Evolutionary conservation across 2,329 filamentous ascomycete species (phyloP), one percentile per base, ranked within the genome.

Genomic region (Leptographium wingfieldii): DNA sequence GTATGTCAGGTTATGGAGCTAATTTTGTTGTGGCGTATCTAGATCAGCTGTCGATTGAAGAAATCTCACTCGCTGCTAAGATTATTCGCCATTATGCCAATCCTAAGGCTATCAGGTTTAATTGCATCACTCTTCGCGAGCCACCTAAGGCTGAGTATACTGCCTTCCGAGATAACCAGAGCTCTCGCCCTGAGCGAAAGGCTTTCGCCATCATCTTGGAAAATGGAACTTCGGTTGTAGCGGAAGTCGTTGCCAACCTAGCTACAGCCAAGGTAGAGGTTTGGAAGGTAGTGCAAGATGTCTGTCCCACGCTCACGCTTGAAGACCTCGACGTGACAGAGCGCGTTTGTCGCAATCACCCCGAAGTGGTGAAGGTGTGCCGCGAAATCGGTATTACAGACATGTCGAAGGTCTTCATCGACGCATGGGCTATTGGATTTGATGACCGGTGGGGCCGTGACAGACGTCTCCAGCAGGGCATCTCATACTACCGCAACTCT

Each of bases 361-460:
- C 88, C 12, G 88, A 87, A 67, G 90, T 96, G 62, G 92, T 96
- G 65, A 88, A 95, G 72, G 91, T 95, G 71, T 96, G 92, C 69
- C 81, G 90, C 61, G 92, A 91, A 0, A 89, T 96, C 61, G 83
- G 89, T 14, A 80, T 80, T 60, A 80, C 87, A 65, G 88, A 95
- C 64, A 96, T 96, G 92, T 76, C 92, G 77, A 96, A 95, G 73
- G 89, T 96, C 55, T 96, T 94, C 75, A 95, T 91, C 71, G 92
- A 96, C 70, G 90, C 90, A 12, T 96, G 92, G 92, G 96, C 92
- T 1, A 95, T 96, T 72, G 92, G 92, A 56, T 95, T 90, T 69
- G 92, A 96, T 67, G 90, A 95, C 74, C 86, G 92, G 55, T 94
- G 92, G 68, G 91, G 91, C 62, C 92, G 76, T 69, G 78, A 78